Evolutionary conservation across 2,329 filamentous ascomycete genomes (phyloP).

Genomic region (Aureobasidium sp.): DNA sequence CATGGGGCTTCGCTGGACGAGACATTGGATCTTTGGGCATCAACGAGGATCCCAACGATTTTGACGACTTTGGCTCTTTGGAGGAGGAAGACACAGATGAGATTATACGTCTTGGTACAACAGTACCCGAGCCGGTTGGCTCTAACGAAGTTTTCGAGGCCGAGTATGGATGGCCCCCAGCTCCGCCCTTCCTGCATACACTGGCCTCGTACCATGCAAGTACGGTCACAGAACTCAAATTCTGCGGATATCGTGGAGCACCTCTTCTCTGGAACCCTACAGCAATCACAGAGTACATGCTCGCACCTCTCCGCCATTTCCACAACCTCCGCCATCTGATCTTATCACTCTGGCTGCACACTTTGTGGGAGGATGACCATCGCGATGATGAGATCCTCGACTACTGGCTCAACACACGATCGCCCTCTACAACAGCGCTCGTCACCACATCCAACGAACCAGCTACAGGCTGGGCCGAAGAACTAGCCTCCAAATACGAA

Average conservation of each 20-base stretch:
- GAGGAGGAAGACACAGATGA: conserved; percentile 29
- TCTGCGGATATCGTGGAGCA: conserved; percentile 41
- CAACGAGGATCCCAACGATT: conserved; percentile 14
- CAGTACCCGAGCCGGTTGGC: conserved; percentile 17
- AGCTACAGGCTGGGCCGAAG: conserved; percentile 36
- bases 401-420: conserved; percentile 38
- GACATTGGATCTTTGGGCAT: conserved; percentile 28
- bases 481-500: conserved; percentile 34
- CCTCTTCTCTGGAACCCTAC: conserved; percentile 34
- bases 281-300: conserved; percentile 32
- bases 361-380: conserved; percentile 31
- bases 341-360: conserved; percentile 38
- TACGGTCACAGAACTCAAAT: conserved; percentile 40
- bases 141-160: conserved; percentile 29
- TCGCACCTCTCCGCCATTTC: conserved; percentile 36
- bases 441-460: conserved; percentile 25
- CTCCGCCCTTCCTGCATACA: conserved; percentile 36
- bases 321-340: conserved; percentile 37
- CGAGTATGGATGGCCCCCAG: conserved; percentile 35
- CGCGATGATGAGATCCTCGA: conserved; percentile 39
- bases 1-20: conserved; percentile 34
- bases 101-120: conserved; percentile 22
- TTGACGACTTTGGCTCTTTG: conserved; percentile 21
- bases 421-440: conserved; percentile 34
- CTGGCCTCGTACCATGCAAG: conserved; percentile 35